Evolutionary conservation across 2,329 filamentous ascomycete genomes (phyloP), one percentile per base, ranked within the genome.

Genomic region (Orbilia blumenaviensis): DNA sequence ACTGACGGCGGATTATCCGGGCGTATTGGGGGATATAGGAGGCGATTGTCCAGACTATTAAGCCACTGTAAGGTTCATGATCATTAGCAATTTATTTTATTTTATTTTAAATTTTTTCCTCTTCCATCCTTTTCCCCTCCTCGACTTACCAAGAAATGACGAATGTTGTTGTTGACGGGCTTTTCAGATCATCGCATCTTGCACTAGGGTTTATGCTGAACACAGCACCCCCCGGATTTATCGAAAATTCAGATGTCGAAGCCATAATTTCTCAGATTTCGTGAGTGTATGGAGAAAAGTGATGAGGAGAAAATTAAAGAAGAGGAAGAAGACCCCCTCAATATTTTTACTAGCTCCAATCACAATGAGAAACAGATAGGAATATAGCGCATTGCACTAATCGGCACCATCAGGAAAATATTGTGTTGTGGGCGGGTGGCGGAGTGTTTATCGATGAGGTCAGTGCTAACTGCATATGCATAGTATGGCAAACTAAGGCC

Each of bases 21-120:
- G 69, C 54, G 18, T 74, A 74, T 58, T 74, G 69, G 6, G 69
- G 69, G 21, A 74, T 74, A 63, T 74, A 74, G 14, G 69, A 74
- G 12, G 56, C 42, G 23, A 74, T 74, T 21, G 69, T 74, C 69
- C 69, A 74, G 2, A 9, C 12, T 62, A 74, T 66, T 56, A 74
- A 29, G 27, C 44, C 54, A 36, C 66, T 69, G 21, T 36, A 7
- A 9, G 7, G 6, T 46, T 41, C n/a, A n/a, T n/a, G 7, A 14
- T 42, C 2, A 21, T 63, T 38, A 61, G 52, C 10, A 25, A 44
- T 18, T 6, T 6, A 25, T 41, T 61, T 60, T 23, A n/a, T n/a
- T n/a, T n/a, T n/a, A n/a, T n/a, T n/a, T n/a, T n/a, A n/a, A n/a
- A n/a, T n/a, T n/a, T n/a, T n/a, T n/a, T n/a, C n/a, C n/a, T n/a